Base-by-base conservation (phyloP, 75 land plant genomes). In the Pinus taeda region DNA sequence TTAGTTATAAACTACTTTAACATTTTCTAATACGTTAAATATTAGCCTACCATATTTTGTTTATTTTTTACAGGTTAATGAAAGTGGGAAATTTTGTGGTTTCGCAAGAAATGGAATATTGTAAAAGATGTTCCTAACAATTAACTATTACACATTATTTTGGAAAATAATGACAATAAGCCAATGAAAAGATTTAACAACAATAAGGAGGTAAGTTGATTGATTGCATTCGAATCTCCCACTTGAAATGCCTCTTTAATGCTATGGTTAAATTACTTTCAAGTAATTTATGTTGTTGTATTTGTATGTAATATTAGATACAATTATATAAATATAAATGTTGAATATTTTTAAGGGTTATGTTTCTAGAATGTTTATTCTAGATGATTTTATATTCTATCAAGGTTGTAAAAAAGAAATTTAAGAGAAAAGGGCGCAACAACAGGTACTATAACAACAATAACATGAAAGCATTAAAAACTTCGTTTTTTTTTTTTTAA, bases 331-430 rank as follows among this genome's bases (percentile, higher is more conserved):
- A n/a, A 58, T 77, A 71, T 90, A 86, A 61, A 90, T 88, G 86
- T 70, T 90, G 81, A 90, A 85, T 86, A n/a, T 90, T 33, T 90
- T 90, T 70, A 90, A 88, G 81, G 82, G 73, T 62, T 90, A 77
- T 63, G 77, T 79, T 26, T 73, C 80, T 18, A 81, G 83, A 33
- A 83, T 84, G 11, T 90, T 90, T 15, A 85, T 90, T 59, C 78
- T 90, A n/a, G 92, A 90, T 82, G 92, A 90, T 58, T 90, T 90
- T 69, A 62, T 77, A 36, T 88, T 85, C 75, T 90, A 90, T 80
- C 90, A 90, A 76, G 75, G 79, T 29, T 74, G 92, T 30, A 86
- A 90, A 75, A 83, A 83, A 60, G 80, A 78, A 11, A 78, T 88
- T 82, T 83, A 85, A 69, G 92, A 90, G 61, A 85, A 86, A 80